These are phyloP conservation scores for Cercophora samala DNA, from an alignment of 495 filamentous ascomycete genomes.

Conservation along the genomic window DNA sequence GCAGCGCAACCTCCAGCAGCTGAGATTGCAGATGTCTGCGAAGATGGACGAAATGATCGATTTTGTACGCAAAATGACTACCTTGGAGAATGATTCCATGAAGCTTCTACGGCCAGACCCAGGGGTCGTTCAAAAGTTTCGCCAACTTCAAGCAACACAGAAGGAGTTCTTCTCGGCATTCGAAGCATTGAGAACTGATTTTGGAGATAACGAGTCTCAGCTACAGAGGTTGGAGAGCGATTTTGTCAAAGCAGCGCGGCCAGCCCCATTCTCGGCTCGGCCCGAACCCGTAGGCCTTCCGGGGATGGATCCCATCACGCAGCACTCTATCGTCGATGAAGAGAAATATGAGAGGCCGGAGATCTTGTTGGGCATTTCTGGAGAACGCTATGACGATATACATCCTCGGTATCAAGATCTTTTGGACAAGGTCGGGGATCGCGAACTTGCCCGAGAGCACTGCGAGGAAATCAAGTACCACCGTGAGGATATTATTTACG, in stretches of 20 bases:
- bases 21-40: slow-evolving; percentile 18
- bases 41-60: slow-evolving; percentile 24
- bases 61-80: background rate
- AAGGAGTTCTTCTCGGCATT: slow-evolving; percentile 28
- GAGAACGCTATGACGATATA: slow-evolving; percentile 27
- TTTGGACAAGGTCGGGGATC: slow-evolving; percentile 28
- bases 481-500: slow-evolving; percentile 27
- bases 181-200: slow-evolving; percentile 23
- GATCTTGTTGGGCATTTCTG: slow-evolving; percentile 32
- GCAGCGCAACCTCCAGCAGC: slow-evolving; percentile 13
- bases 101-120: slow-evolving; percentile 24
- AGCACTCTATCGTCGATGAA: background rate
- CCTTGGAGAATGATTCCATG: slow-evolving; percentile 32
- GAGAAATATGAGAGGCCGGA: background rate
- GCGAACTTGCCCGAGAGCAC: slow-evolving; percentile 30
- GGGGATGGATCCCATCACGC: background rate
- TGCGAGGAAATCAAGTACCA: slow-evolving; percentile 27
- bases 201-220: slow-evolving; percentile 23
- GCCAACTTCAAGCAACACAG: slow-evolving; percentile 26
- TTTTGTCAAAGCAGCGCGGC: slow-evolving; percentile 14
- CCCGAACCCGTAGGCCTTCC: background rate
- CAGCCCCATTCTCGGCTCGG: background rate
- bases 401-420: slow-evolving; percentile 33
- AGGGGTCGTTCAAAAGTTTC: slow-evolving; percentile 17
- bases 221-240: slow-evolving; percentile 25